Evolutionary conservation across 306 rosid species (phyloP).

Genomic region (Abrus precatorius): DNA sequence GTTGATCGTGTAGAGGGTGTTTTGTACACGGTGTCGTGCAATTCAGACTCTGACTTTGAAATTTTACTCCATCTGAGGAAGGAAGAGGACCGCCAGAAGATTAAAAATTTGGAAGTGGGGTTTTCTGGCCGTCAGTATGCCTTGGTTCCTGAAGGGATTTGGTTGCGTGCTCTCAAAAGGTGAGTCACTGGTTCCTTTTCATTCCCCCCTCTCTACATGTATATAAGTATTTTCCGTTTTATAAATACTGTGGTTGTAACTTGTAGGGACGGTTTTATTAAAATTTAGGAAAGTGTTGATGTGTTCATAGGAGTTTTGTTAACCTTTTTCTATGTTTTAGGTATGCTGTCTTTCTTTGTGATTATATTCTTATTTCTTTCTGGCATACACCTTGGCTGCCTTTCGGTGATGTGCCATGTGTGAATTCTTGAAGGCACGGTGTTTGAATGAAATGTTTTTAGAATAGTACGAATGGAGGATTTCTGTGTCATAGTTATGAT

Average conservation of each 20-base stretch:
- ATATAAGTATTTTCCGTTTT: neutral
- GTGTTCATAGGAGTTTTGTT: conserved; percentile 13
- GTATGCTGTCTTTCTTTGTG: neutral
- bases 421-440: neutral
- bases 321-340: neutral
- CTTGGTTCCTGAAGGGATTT: conserved; percentile 72
- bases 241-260: neutral
- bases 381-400: neutral
- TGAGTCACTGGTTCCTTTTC: conserved; percentile 29
- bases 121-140: conserved; percentile 75
- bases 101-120: conserved; percentile 52
- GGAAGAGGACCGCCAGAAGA: conserved; percentile 51
- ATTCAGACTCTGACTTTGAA: conserved; percentile 52
- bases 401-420: conserved; percentile 4
- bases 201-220: too few species aligned
- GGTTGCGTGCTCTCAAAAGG: conserved; percentile 83
- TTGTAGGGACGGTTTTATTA: conserved; percentile 20
- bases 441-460: conserved; percentile 10
- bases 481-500: neutral
- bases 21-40: conserved; percentile 56
- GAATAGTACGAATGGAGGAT: neutral
- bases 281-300: conserved; percentile 7
- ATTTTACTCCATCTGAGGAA: conserved; percentile 64
- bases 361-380: neutral
- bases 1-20: conserved; percentile 63